These are phyloP conservation scores for Rhinocladiella mackenziei DNA, from an alignment of 2,329 filamentous ascomycete species.

Conservation along the genomic window DNA sequence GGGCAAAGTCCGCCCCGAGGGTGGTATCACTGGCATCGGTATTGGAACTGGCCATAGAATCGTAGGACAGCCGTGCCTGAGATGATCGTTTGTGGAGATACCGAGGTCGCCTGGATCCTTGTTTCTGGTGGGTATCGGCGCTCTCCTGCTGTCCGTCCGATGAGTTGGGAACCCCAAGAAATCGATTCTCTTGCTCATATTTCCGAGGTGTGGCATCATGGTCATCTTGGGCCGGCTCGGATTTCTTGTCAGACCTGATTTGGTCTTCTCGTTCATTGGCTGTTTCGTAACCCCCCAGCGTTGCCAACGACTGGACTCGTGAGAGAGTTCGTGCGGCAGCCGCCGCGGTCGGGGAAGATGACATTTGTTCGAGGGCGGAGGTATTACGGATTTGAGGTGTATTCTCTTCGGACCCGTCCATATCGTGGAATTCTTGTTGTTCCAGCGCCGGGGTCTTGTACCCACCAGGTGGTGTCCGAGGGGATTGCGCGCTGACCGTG, in stretches of 20 bases:
- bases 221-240: conserved; percentile 20
- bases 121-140: conserved; percentile 1
- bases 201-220: conserved; percentile 20
- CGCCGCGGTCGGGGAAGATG: conserved; percentile 45
- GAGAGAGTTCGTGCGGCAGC: conserved; percentile 41
- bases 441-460: conserved; percentile 32
- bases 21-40: conserved; percentile 69
- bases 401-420: conserved; percentile 23
- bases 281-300: conserved; percentile 32
- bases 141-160: conserved; percentile 16
- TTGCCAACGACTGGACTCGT: conserved; percentile 38
- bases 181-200: conserved; percentile 7
- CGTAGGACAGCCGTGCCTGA: conserved; percentile 56
- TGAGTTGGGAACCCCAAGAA: conserved; percentile 12
- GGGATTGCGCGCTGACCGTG: conserved; percentile 18
- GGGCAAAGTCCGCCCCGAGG: conserved; percentile 71
- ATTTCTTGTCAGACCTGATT: not conserved
- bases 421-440: conserved; percentile 22
- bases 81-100: conserved; percentile 54
- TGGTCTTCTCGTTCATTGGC: conserved; percentile 23
- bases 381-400: conserved; percentile 33
- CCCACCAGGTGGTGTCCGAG: conserved; percentile 29
- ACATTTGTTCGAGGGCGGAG: conserved; percentile 40
- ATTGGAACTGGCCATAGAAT: conserved; percentile 52
- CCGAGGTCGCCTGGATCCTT: conserved; percentile 47